These are phyloP conservation scores for Raphanus hybrid DNA, from an alignment of 441 rosid species.

Conservation along the genomic window DNA sequence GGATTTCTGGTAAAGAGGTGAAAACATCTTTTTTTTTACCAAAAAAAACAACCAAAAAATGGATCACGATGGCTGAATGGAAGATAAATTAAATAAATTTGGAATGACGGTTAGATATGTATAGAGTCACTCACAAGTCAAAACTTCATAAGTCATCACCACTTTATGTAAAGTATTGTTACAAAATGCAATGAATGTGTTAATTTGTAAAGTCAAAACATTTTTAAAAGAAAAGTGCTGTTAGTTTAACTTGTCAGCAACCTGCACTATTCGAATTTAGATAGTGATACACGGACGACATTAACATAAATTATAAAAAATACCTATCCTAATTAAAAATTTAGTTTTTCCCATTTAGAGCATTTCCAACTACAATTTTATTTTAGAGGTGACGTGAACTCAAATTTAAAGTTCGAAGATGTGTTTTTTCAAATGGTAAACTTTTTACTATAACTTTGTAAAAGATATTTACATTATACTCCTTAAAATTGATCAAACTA, in stretches of 20 bases:
- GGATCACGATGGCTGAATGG: neutral
- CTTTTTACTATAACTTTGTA: too few relatives aligned
- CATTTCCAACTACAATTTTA: too few relatives aligned
- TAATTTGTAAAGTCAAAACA: slow-evolving; percentile 26
- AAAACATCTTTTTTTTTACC: too few relatives aligned
- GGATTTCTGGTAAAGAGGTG: too few relatives aligned
- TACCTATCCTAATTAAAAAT: neutral
- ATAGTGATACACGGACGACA: neutral
- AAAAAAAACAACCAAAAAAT: neutral
- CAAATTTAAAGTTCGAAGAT: too few relatives aligned
- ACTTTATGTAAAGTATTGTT: neutral
- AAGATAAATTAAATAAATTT: neutral
- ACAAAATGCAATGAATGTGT: neutral
- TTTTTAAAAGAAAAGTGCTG: neutral
- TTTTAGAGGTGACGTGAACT: too few relatives aligned
- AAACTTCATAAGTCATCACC: neutral
- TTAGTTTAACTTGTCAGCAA: neutral
- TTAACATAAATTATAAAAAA: neutral
- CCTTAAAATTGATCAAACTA: too few relatives aligned
- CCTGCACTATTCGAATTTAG: neutral
- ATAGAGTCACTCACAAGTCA: slow-evolving; percentile 33
- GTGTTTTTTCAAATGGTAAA: too few relatives aligned
- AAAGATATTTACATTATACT: too few relatives aligned
- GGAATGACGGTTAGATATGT: neutral
- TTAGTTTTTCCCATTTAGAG: neutral